Evolutionary conservation across 2,329 filamentous ascomycete species (phyloP).

Genomic region (Elsinoe australis): DNA sequence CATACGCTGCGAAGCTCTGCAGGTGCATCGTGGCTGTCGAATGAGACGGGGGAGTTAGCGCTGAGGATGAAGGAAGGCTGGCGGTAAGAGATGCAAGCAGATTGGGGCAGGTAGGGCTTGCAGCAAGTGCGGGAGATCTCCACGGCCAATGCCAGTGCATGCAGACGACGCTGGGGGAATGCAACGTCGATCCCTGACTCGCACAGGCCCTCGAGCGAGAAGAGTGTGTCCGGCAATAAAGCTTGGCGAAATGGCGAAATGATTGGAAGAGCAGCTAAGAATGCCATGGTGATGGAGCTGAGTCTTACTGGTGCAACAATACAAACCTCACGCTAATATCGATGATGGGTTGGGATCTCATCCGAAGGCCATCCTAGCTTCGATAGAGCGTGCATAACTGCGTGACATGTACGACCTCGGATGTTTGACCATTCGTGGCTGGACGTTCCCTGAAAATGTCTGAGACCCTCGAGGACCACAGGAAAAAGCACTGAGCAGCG

Average conservation of each 20-base stretch:
- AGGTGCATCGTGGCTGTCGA: conserved; percentile 14
- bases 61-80: conserved; percentile 14
- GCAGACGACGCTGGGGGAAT: background rate
- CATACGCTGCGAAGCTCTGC: background rate
- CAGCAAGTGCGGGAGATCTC: conserved; percentile 7
- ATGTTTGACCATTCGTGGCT: conserved; percentile 2
- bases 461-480: conserved; percentile 1
- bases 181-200: conserved; percentile 15
- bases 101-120: conserved; percentile 9
- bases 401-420: conserved; percentile 5
- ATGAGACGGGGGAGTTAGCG: conserved; percentile 10
- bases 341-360: conserved; percentile 9
- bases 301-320: conserved; percentile 16
- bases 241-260: conserved; percentile 5
- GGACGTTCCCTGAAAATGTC: background rate
- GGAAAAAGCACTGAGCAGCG: conserved; percentile 12
- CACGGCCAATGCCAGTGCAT: conserved; percentile 4
- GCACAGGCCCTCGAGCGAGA: background rate
- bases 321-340: conserved; percentile 7
- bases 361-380: conserved; percentile 3
- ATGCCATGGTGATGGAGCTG: conserved; percentile 4
- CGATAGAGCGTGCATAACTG: conserved; percentile 10
- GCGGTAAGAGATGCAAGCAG: conserved; percentile 14
- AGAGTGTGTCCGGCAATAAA: conserved; percentile 10
- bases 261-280: conserved; percentile 4